phyloP scores from a whole-genome alignment of 306 rosid species.

The Lupinus albus region DNA sequence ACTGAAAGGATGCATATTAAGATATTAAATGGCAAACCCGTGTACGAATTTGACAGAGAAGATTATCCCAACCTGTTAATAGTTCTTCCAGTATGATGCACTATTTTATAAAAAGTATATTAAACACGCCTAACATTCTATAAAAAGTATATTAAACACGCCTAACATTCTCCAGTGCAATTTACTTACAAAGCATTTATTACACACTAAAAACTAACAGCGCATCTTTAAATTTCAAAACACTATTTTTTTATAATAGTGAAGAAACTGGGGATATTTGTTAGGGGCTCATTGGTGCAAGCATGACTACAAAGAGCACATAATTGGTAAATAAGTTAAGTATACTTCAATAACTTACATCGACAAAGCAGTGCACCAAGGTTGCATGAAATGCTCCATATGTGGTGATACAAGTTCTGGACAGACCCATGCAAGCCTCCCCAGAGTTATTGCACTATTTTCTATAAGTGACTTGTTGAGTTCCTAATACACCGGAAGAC shows the following conservation, averaged over 20 bases:
- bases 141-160: not conserved
- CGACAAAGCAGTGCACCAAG: conserved; percentile 96
- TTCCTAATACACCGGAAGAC: conserved; percentile 57
- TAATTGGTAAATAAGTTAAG: not conserved
- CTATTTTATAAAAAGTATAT: not conserved
- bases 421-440: conserved; percentile 98
- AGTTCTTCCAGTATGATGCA: not conserved
- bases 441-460: conserved; percentile 96
- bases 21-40: not conserved
- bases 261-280: not conserved
- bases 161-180: not conserved
- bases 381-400: conserved; percentile 97
- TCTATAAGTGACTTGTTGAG: conserved; percentile 86
- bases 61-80: not conserved
- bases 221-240: not conserved
- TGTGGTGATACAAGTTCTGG: conserved; percentile 94
- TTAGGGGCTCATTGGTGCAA: not conserved
- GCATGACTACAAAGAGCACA: not conserved
- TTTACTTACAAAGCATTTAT: conserved; percentile 13
- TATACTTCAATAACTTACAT: conserved; percentile 51
- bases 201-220: not conserved
- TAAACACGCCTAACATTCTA: not conserved
- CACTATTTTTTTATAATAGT: not conserved
- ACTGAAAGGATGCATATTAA: not conserved
- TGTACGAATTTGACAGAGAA: conserved; percentile 9